Percentiles rank a stretch among this genome's conserved stretches.
These are phyloP conservation scores for Isabelozyma pseudorhagii DNA, from an alignment of 805 yeast species.

Conservation along the genomic window DNA sequence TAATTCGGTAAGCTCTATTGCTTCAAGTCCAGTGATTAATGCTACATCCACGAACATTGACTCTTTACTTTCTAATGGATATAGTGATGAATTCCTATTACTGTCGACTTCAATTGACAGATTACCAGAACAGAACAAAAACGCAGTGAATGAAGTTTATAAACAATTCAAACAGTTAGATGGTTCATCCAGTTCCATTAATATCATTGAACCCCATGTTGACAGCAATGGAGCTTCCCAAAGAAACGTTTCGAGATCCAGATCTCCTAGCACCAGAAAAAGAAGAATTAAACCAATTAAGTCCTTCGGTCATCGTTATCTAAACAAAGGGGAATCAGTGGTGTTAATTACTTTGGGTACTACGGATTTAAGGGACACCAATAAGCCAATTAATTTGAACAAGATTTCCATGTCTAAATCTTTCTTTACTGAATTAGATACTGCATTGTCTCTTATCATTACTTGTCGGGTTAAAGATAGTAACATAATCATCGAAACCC, in stretches of 20 bases:
- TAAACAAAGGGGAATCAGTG: conserved; percentile 61
- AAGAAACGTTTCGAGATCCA: conserved; percentile 10
- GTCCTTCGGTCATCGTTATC: conserved; percentile 80
- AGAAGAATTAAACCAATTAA: conserved; percentile 54
- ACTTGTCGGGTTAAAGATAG: conserved; percentile 31
- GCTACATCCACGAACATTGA: conserved; percentile 3
- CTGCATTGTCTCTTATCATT: conserved; percentile 76
- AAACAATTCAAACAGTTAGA: conserved; percentile 33
- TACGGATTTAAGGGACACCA: conserved; percentile 64
- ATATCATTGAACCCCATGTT: not conserved
- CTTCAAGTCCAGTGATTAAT: conserved; percentile 7
- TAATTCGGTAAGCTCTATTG: conserved; percentile 3
- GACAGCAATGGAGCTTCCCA: not conserved
- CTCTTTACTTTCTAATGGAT: not conserved
- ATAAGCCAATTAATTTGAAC: conserved; percentile 63
- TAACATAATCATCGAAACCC: conserved; percentile 43
- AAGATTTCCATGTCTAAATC: conserved; percentile 73
- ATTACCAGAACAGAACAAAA: conserved; percentile 31
- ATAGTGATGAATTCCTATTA: conserved; percentile 6
- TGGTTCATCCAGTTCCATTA: conserved; percentile 13
- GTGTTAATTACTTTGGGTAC: conserved; percentile 84
- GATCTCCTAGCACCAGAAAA: conserved; percentile 20
- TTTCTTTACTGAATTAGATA: conserved; percentile 80
- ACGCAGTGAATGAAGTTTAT: conserved; percentile 34
- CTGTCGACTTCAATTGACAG: conserved; percentile 34